Evolutionary conservation across 768 basidiomycete genomes (phyloP), one percentile per base, ranked within the genome.

Genomic region (Lactifluus piperatus): DNA sequence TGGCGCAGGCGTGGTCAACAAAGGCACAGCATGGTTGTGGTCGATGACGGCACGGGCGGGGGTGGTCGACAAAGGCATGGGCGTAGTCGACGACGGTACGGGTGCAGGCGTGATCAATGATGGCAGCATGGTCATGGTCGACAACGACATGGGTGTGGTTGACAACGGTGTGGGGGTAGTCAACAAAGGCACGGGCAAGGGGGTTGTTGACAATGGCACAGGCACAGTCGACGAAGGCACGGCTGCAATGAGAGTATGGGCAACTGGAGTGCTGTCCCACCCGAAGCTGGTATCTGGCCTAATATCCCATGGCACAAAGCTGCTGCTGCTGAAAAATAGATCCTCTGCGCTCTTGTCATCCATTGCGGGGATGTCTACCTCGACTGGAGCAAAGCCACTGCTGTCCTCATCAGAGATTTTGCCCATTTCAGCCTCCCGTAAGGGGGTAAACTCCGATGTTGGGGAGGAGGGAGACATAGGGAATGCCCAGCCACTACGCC

Each of bases 181-280:
- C n/a, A n/a, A n/a, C n/a, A n/a, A n/a, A n/a, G n/a, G n/a, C n/a
- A n/a, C n/a, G n/a, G n/a, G n/a, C n/a, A n/a, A n/a, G n/a, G n/a
- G n/a, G n/a, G n/a, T n/a, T n/a, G n/a, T n/a, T n/a, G n/a, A n/a
- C n/a, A n/a, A n/a, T n/a, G n/a, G n/a, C n/a, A n/a, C n/a, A n/a
- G n/a, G n/a, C n/a, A n/a, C n/a, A n/a, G n/a, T n/a, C n/a, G n/a
- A n/a, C n/a, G n/a, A n/a, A 1, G 79, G 80, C 39, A 54, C 52
- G 32, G 49, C 54, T 39, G 86, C 70, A 57, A 70, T 81, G 65
- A 85, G 54, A 45, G 64, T 66, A 45, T 48, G 58, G 13, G 41
- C 56, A 56, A 37, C 22, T 4, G 62, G 64, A 2, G 43, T 54
- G 27, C 30, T 51, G 47, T 53, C 62, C 64, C 64, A 65, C 11